Percentiles rank a stretch among this genome's conserved stretches.
These are phyloP conservation scores for Tricholoma terreum DNA, from an alignment of 768 basidiomycete genomes.

Conservation along the genomic window DNA sequence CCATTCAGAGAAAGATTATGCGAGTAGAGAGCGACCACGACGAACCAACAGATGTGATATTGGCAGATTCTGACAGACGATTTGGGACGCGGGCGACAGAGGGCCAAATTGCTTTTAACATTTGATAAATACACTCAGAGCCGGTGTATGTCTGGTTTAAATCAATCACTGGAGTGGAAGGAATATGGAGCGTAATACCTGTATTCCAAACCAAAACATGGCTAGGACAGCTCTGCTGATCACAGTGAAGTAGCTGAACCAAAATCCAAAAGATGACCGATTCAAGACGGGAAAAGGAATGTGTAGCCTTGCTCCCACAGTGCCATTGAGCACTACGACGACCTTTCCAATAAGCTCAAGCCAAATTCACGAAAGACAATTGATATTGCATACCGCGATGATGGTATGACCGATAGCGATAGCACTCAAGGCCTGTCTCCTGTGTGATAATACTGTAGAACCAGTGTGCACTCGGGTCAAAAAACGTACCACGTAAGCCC, in stretches of 20 bases:
- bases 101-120: slow-evolving; percentile 85
- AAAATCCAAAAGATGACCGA: slow-evolving; percentile 86
- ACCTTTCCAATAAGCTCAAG: slow-evolving; percentile 14
- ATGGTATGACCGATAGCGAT: slow-evolving; percentile 73
- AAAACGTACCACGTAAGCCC: slow-evolving; percentile 62
- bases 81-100: slow-evolving; percentile 64
- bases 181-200: slow-evolving; percentile 36
- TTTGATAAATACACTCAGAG: slow-evolving; percentile 77
- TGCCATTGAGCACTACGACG: slow-evolving; percentile 76
- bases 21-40: neutral
- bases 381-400: slow-evolving; percentile 44
- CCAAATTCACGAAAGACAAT: neutral
- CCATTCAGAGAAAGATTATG: neutral
- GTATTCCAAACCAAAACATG: slow-evolving; percentile 82
- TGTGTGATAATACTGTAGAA: slow-evolving; percentile 15
- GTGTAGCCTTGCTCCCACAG: slow-evolving; percentile 73
- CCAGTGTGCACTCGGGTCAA: neutral
- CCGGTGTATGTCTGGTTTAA: slow-evolving; percentile 47
- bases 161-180: neutral
- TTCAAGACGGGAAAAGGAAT: slow-evolving; percentile 76
- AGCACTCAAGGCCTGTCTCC: slow-evolving; percentile 64
- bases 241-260: slow-evolving; percentile 85
- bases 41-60: slow-evolving; percentile 61
- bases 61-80: slow-evolving; percentile 49
- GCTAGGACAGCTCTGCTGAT: slow-evolving; percentile 71